phyloP scores from a whole-genome alignment of 257 asterid species.

The Rhazya stricta region DNA sequence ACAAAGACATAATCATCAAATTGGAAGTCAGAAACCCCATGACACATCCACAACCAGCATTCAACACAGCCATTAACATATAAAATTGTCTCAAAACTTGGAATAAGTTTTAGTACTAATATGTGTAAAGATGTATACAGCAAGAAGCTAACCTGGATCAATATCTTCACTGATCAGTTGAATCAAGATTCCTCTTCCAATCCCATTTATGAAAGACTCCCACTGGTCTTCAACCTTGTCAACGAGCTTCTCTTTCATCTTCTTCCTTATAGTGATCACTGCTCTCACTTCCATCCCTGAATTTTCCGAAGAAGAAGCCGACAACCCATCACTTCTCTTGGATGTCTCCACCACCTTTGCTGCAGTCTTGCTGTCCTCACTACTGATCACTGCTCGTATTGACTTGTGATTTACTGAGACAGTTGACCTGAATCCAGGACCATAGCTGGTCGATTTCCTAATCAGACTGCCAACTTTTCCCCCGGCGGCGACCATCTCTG shows the following conservation, averaged over 20 bases:
- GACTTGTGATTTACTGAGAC: neutral
- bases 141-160: conserved; percentile 57
- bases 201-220: conserved; percentile 67
- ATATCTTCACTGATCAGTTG: conserved; percentile 72
- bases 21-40: neutral
- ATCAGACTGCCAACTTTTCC: conserved; percentile 16
- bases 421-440: conserved; percentile 25
- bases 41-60: neutral
- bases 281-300: conserved; percentile 58
- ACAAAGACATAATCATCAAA: neutral
- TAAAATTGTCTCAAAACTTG: neutral
- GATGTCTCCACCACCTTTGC: conserved; percentile 29
- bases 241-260: conserved; percentile 63
- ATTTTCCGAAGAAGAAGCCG: conserved; percentile 23
- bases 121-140: neutral
- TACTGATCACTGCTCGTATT: conserved; percentile 59
- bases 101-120: neutral
- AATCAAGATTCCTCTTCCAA: conserved; percentile 77
- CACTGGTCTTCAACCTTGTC: conserved; percentile 76
- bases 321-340: conserved; percentile 19
- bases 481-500: conserved; percentile 28
- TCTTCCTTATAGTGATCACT: conserved; percentile 72
- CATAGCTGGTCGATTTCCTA: conserved; percentile 17
- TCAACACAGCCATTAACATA: neutral
- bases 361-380: conserved; percentile 61